These are phyloP conservation scores for Penicillium desertorum DNA, from an alignment of 495 filamentous ascomycete genomes.

Conservation along the genomic window DNA sequence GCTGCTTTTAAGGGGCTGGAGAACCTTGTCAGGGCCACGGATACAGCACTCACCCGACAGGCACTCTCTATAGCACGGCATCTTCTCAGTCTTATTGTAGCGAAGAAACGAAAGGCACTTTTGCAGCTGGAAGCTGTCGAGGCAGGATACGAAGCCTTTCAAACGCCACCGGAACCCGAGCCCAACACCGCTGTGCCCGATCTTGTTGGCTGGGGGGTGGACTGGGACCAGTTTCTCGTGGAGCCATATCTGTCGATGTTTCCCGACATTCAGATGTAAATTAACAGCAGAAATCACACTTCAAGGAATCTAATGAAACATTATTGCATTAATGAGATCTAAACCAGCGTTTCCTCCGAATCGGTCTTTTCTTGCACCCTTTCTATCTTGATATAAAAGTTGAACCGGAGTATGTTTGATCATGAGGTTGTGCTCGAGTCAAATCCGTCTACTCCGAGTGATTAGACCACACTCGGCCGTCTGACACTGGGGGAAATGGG, in stretches of 20 bases:
- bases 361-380: no score
- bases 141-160: constrained; percentile 12
- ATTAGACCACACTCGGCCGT: neutral
- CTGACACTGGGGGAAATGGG: neutral
- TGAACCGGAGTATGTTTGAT: neutral
- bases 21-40: constrained; percentile 28
- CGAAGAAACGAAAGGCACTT: constrained; percentile 35
- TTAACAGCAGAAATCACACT: no score
- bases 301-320: no score
- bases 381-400: no score
- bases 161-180: constrained; percentile 8
- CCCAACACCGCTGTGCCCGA: constrained; percentile 18
- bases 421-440: neutral
- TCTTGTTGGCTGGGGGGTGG: constrained; percentile 20
- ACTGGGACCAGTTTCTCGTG: constrained; percentile 35
- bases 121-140: constrained; percentile 34
- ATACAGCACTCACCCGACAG: constrained; percentile 32
- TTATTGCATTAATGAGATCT: no score
- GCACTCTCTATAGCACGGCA: constrained; percentile 35
- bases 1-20: constrained; percentile 32
- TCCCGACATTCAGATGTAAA: no score
- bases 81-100: constrained; percentile 29
- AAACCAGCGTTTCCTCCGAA: no score
- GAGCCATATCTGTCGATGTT: constrained; percentile 20
- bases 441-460: neutral